These are phyloP conservation scores for Exophiala alcalophila DNA, from an alignment of 2,329 filamentous ascomycete genomes.

Conservation along the genomic window DNA sequence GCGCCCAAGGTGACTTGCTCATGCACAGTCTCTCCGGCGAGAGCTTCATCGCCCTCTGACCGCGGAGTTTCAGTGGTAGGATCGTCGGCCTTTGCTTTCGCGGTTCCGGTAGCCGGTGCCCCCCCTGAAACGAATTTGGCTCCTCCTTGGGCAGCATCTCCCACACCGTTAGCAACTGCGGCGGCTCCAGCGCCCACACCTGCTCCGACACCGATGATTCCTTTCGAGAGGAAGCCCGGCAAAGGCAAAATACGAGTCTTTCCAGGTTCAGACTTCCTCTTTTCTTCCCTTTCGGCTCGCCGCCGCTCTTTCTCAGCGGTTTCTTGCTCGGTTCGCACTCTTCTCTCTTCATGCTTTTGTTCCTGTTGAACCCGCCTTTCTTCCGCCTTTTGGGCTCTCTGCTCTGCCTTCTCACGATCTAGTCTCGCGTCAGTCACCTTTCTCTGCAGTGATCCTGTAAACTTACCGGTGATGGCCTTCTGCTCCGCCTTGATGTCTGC, in stretches of 20 bases:
- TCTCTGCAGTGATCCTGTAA: neutral
- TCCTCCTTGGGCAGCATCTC: constrained; percentile 8
- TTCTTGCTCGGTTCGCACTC: constrained; percentile 21
- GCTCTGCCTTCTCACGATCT: constrained; percentile 29
- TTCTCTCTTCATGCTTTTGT: constrained; percentile 23
- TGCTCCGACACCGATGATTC: constrained; percentile 8
- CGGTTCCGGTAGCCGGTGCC: constrained; percentile 1
- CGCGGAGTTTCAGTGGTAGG: too few relatives aligned
- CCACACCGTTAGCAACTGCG: constrained; percentile 10
- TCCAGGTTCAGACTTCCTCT: constrained; percentile 16
- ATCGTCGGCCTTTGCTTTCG: constrained; percentile 6
- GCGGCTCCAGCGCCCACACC: constrained; percentile 11
- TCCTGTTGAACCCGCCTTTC: constrained; percentile 27
- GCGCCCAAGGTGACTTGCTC: constrained; percentile 21
- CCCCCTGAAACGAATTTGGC: constrained; percentile 5
- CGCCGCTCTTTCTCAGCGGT: constrained; percentile 24
- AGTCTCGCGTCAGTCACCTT: constrained; percentile 8
- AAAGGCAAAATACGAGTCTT: constrained; percentile 19
- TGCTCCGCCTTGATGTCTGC: constrained; percentile 37
- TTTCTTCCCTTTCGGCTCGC: constrained; percentile 24
- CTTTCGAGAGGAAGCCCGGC: constrained; percentile 17
- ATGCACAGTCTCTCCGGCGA: constrained; percentile 16
- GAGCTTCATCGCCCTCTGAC: too few relatives aligned
- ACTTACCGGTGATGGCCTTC: constrained; percentile 45
- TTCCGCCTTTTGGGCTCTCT: constrained; percentile 24